These are phyloP conservation scores for Glycyrrhiza uralensis DNA, from an alignment of 306 rosid species.

Conservation along the genomic window DNA sequence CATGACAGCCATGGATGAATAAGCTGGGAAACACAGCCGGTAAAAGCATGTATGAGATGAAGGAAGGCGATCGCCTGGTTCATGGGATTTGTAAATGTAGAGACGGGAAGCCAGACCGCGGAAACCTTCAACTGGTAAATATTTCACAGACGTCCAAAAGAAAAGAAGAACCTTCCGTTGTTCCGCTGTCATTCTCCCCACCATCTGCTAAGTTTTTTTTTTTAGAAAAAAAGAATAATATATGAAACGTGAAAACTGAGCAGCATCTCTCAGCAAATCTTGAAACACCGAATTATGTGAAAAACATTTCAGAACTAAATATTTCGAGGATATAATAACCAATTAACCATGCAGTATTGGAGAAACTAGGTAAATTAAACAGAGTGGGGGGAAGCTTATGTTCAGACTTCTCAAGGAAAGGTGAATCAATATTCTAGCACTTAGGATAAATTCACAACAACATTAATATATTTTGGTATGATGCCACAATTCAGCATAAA, in stretches of 20 bases:
- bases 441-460: neutral
- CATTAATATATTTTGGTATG: neutral
- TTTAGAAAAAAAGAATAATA: constrained; percentile 44
- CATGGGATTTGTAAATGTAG: constrained; percentile 59
- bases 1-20: constrained; percentile 58
- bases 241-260: neutral
- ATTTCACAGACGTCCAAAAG: constrained; percentile 87
- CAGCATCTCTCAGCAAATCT: constrained; percentile 9
- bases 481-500: neutral
- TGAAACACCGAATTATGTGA: neutral
- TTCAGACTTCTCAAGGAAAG: neutral
- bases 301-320: neutral
- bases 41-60: constrained; percentile 87
- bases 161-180: constrained; percentile 81
- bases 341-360: neutral
- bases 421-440: neutral
- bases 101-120: constrained; percentile 71
- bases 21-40: constrained; percentile 81
- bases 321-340: neutral
- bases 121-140: constrained; percentile 90
- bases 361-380: neutral
- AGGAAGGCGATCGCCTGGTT: constrained; percentile 61
- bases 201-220: constrained; percentile 59
- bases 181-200: constrained; percentile 73
- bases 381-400: neutral